Percentiles rank a stretch among this genome's conserved stretches.
These are phyloP conservation scores for Eucalyptus grandis DNA, from an alignment of 345 rosid genomes.

Conservation along the genomic window DNA sequence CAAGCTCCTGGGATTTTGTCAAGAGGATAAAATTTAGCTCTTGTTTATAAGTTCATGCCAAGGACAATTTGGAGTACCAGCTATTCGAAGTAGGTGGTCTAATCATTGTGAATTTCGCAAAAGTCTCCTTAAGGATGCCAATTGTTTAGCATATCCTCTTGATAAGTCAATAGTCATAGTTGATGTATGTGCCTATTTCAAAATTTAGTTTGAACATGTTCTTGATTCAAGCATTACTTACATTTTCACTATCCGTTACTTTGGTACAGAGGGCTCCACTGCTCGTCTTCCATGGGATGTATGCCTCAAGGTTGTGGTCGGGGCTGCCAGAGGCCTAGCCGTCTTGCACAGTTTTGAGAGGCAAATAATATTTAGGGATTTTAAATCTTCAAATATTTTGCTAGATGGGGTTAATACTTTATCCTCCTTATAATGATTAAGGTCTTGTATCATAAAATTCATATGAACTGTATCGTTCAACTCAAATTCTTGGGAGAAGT, in stretches of 20 bases:
- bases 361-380: background rate
- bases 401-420: background rate
- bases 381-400: background rate
- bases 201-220: background rate
- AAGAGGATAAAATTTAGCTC: background rate
- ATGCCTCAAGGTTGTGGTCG: background rate
- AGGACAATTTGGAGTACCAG: background rate
- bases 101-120: accelerated
- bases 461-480: background rate
- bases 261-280: background rate
- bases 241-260: background rate
- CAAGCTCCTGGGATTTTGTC: background rate
- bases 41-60: background rate
- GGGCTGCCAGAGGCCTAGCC: background rate
- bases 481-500: background rate
- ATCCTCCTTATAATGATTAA: background rate
- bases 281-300: background rate
- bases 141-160: background rate
- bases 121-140: background rate
- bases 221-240: background rate
- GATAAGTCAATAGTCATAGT: background rate
- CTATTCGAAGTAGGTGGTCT: background rate
- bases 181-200: background rate
- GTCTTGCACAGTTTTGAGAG: background rate
- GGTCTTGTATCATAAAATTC: background rate